Evolutionary conservation across 139 green algal species (phyloP).

Genomic region (Raphidocelis subcapitata): DNA sequence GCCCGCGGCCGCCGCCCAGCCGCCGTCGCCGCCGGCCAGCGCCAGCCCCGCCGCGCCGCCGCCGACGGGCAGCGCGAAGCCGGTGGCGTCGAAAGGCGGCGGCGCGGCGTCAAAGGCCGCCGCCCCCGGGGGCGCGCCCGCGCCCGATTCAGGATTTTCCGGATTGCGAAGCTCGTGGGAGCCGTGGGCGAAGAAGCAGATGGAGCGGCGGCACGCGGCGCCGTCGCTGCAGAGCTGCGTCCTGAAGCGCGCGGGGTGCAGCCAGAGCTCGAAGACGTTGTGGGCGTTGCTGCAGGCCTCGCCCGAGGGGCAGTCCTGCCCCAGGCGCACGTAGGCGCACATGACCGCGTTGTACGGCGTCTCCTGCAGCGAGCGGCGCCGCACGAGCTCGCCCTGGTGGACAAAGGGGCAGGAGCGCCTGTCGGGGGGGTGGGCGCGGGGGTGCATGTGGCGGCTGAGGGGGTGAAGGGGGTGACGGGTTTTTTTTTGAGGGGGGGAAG

Average conservation of each 20-base stretch:
- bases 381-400: slow-evolving; percentile 94
- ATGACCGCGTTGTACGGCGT: slow-evolving; percentile 84
- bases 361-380: slow-evolving; percentile 82
- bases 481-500: too few relatives aligned
- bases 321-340: slow-evolving; percentile 93
- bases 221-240: slow-evolving; percentile 78
- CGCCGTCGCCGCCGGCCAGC: too few relatives aligned
- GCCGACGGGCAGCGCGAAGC: too few relatives aligned
- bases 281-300: slow-evolving; percentile 81
- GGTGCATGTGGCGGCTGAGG: too few relatives aligned
- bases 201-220: slow-evolving; percentile 2
- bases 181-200: slow-evolving; percentile 32
- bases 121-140: too few relatives aligned
- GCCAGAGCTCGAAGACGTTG: slow-evolving; percentile 89
- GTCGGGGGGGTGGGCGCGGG: too few relatives aligned
- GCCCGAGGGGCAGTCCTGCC: slow-evolving; percentile 67
- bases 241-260: slow-evolving; percentile 85
- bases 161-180: slow-evolving; percentile 16
- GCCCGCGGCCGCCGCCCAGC: too few relatives aligned
- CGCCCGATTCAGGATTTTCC: too few relatives aligned
- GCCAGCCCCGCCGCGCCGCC: too few relatives aligned
- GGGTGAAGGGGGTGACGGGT: too few relatives aligned
- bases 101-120: too few relatives aligned
- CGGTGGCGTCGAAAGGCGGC: too few relatives aligned
- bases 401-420: slow-evolving; percentile 95